These are phyloP conservation scores for Halophytophthora polymorphica DNA, from an alignment of 352 stramenopile species.

Conservation along the genomic window DNA sequence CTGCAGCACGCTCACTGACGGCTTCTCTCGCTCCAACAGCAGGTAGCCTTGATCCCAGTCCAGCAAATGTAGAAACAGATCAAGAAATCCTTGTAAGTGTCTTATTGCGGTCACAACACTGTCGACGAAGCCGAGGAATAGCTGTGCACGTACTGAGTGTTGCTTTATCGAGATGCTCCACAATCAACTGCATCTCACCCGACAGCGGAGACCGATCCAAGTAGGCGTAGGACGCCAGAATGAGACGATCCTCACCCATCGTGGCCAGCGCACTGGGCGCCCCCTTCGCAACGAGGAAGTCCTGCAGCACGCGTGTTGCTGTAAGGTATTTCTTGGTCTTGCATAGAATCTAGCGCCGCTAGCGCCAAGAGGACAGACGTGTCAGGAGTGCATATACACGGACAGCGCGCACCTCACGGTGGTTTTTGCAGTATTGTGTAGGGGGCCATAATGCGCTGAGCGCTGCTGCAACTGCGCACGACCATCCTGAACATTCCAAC, in stretches of 20 bases:
- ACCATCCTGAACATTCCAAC: too few relatives aligned
- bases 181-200: constrained; percentile 41
- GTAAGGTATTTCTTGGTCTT: constrained; percentile 64
- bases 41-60: constrained; percentile 19
- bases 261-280: constrained; percentile 9
- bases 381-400: neutral
- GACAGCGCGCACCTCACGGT: neutral
- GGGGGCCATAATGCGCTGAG: too few relatives aligned
- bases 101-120: neutral
- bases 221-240: constrained; percentile 58
- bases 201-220: constrained; percentile 36
- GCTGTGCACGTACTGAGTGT: constrained; percentile 25
- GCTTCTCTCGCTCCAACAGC: constrained; percentile 49
- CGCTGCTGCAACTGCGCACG: neutral
- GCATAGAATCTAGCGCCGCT: constrained; percentile 40
- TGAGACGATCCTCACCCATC: constrained; percentile 26
- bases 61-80: neutral
- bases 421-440: too few relatives aligned
- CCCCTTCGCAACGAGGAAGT: constrained; percentile 38
- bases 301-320: constrained; percentile 40
- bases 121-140: neutral
- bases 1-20: constrained; percentile 55
- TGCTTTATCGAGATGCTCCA: constrained; percentile 52
- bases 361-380: neutral
- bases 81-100: neutral